These are phyloP conservation scores for Coemansia sp. DNA, from an alignment of 192 early-diverging fungal genomes.

Conservation along the genomic window DNA sequence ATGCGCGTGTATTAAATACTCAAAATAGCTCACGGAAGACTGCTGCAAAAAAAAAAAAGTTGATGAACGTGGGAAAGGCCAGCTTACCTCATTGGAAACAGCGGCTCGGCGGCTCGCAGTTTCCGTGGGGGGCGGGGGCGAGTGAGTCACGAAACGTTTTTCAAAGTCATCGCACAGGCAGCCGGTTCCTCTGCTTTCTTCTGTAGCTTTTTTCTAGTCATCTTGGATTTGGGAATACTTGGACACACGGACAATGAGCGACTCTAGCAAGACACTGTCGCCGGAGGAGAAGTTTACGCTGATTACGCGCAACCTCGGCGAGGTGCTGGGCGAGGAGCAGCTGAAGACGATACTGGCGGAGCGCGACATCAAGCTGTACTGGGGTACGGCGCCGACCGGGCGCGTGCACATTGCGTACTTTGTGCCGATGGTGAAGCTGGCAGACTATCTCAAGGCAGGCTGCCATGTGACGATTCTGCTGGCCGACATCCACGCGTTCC, in stretches of 20 bases:
- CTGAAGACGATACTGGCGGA: constrained; percentile 80
- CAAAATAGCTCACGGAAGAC: too few relatives aligned
- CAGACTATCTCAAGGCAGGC: constrained; percentile 89
- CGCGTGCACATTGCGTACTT: constrained; percentile 97
- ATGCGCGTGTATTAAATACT: too few relatives aligned
- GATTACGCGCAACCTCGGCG: constrained; percentile 92
- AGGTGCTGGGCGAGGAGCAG: constrained; percentile 83
- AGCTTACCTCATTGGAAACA: too few relatives aligned
- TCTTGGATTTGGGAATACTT: not conserved
- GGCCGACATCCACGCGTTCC: constrained; percentile 95
- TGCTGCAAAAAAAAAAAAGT: not conserved
- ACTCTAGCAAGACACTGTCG: constrained; percentile 8
- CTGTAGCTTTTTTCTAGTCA: not conserved
- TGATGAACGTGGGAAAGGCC: too few relatives aligned
- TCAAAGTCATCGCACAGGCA: not conserved
- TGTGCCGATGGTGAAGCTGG: constrained; percentile 96
- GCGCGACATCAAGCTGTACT: constrained; percentile 91
- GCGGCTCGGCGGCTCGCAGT: too few relatives aligned
- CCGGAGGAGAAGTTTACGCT: constrained; percentile 70
- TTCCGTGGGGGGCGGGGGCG: too few relatives aligned
- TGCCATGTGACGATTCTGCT: constrained; percentile 86
- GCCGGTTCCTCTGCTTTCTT: too few relatives aligned
- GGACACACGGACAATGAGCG: constrained; percentile 15
- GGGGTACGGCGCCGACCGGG: constrained; percentile 96
- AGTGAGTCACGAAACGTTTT: too few relatives aligned